A percentile compares a stretch with the other conserved stretches of the same genome.
phyloP scores from a whole-genome alignment of 176 grass and related monocot species.

The Dendrocalamus sinicus region DNA sequence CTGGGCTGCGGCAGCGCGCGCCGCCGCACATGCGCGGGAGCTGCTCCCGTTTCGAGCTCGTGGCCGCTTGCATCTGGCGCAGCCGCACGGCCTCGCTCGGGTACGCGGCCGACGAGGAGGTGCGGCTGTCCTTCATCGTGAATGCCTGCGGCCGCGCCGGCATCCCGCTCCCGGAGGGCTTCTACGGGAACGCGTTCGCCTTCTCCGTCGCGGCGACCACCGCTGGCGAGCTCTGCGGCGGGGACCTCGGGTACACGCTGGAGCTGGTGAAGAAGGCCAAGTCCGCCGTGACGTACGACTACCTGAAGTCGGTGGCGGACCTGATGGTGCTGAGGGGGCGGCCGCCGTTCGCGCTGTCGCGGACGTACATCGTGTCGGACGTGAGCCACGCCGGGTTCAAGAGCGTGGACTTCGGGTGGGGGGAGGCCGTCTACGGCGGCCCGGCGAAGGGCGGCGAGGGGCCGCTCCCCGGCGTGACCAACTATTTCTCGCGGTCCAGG shows the following conservation, averaged over 20 bases:
- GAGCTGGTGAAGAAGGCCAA: constrained; percentile 74
- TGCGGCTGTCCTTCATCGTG: constrained; percentile 63
- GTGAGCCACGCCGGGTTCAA: constrained; percentile 61
- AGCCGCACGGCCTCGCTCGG: constrained; percentile 63
- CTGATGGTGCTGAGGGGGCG: constrained; percentile 51
- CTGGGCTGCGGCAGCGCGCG: constrained; percentile 50
- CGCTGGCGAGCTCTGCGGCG: constrained; percentile 45
- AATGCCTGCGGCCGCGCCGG: constrained; percentile 56
- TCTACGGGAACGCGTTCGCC: constrained; percentile 79
- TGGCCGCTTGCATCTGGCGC: constrained; percentile 68
- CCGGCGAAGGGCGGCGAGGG: constrained; percentile 68
- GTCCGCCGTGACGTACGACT: constrained; percentile 56
- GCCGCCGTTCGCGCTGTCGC: constrained; percentile 42
- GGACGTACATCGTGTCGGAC: constrained; percentile 80
- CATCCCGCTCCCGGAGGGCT: constrained; percentile 58
- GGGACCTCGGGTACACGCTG: constrained; percentile 55
- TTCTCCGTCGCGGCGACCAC: constrained; percentile 61
- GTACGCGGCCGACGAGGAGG: constrained; percentile 54
- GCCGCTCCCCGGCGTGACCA: constrained; percentile 44
- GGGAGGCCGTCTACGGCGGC: constrained; percentile 54
- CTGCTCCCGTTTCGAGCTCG: constrained; percentile 65
- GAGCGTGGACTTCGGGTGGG: constrained; percentile 80
- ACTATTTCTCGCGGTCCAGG: constrained; percentile 60
- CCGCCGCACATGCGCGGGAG: constrained; percentile 29
- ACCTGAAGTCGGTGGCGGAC: constrained; percentile 74